Evolutionary conservation across 2,329 filamentous ascomycete genomes (phyloP).

Genomic region (Monilinia fructicola): DNA sequence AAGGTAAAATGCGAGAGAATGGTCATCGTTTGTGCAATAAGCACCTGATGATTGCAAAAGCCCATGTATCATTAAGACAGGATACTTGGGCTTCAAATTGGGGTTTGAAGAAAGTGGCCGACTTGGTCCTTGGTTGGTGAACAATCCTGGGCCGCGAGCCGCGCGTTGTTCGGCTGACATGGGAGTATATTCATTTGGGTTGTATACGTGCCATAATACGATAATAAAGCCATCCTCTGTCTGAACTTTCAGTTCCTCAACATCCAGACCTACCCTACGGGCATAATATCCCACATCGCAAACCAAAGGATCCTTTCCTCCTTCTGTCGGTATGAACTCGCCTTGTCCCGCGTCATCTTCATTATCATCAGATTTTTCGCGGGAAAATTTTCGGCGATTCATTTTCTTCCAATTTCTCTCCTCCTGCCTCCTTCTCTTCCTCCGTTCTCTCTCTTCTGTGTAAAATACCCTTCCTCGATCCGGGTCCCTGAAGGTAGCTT

Average conservation of each 20-base stretch:
- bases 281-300: constrained; percentile 87
- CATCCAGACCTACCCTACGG: constrained; percentile 79
- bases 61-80: constrained; percentile 84
- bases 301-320: constrained; percentile 73
- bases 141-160: constrained; percentile 61
- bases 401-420: constrained; percentile 60
- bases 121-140: constrained; percentile 48
- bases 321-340: constrained; percentile 69
- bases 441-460: constrained; percentile 66
- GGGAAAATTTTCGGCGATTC: constrained; percentile 44
- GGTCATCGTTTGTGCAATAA: constrained; percentile 87
- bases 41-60: constrained; percentile 84
- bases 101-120: constrained; percentile 41
- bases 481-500: constrained; percentile 59
- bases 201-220: constrained; percentile 84
- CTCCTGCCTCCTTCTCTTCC: constrained; percentile 55
- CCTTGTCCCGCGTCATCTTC: constrained; percentile 47
- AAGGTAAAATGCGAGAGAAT: constrained; percentile 86
- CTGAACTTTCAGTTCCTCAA: constrained; percentile 79
- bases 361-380: constrained; percentile 39
- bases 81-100: constrained; percentile 58
- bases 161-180: constrained; percentile 50
- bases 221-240: constrained; percentile 94
- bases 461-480: constrained; percentile 65
- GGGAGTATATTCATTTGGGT: constrained; percentile 70